A percentile compares a stretch with the other conserved stretches of the same genome.
These are phyloP conservation scores for Allium sativum DNA, from an alignment of 106 monocot genomes.

Conservation along the genomic window DNA sequence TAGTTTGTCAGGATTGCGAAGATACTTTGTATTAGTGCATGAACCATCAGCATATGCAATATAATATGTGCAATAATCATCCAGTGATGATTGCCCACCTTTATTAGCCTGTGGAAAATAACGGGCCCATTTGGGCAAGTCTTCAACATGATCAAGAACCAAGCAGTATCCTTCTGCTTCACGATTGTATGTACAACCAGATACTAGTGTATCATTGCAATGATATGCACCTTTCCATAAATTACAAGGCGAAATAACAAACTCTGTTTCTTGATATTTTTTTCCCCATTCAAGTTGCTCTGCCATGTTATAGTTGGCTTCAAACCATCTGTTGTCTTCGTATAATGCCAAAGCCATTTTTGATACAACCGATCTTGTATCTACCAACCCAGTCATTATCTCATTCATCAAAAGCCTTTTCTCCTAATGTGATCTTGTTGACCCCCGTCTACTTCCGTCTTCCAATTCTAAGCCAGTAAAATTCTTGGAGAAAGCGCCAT, in stretches of 20 bases:
- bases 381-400: conserved; percentile 99
- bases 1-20: conserved; percentile 88
- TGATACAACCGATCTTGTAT: conserved; percentile 95
- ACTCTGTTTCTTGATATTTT: conserved; percentile 95
- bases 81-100: conserved; percentile 99
- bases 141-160: conserved; percentile 81
- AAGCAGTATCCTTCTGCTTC: conserved; percentile 99
- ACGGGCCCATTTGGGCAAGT: conserved; percentile 86
- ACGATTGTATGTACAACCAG: conserved; percentile 97
- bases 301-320: conserved; percentile 97
- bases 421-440: conserved; percentile 93
- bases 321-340: conserved; percentile 98
- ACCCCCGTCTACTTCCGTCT: conserved; percentile 92
- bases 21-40: conserved; percentile 88
- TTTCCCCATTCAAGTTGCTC: conserved; percentile 89
- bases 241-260: conserved; percentile 76
- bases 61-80: conserved; percentile 97
- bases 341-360: conserved; percentile 95
- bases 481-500: conserved; percentile 89
- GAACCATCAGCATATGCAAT: conserved; percentile 99
- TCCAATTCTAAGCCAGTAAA: conserved; percentile 95
- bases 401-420: conserved; percentile 99
- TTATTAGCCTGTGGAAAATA: conserved; percentile 93
- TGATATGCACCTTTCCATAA: conserved; percentile 90
- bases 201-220: conserved; percentile 87